A percentile compares a stretch with the other conserved stretches of the same genome.
phyloP scores from a whole-genome alignment of 352 stramenopile species.

The Lagenidium giganteum region DNA sequence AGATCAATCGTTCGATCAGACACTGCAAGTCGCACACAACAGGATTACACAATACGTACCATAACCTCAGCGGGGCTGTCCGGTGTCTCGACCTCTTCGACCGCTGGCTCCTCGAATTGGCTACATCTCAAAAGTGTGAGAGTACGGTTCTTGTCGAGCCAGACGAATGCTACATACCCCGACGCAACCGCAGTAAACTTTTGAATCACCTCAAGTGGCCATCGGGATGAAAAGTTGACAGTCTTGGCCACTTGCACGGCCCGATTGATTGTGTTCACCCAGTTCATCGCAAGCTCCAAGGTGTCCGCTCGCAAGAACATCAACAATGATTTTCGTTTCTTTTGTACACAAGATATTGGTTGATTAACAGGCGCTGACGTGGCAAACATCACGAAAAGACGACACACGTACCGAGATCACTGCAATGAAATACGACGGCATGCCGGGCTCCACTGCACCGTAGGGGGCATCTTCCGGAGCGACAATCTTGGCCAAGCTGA shows the following conservation, averaged over 20 bases:
- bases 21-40: not conserved
- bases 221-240: conserved; percentile 55
- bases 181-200: conserved; percentile 67
- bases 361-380: too few relatives aligned
- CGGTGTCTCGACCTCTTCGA: conserved; percentile 4
- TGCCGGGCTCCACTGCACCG: conserved; percentile 54
- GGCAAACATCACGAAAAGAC: conserved; percentile 3
- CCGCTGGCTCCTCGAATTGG: conserved; percentile 15
- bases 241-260: conserved; percentile 66
- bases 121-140: conserved; percentile 2
- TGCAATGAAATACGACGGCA: conserved; percentile 55
- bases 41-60: conserved; percentile 2
- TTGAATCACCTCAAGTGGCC: conserved; percentile 68
- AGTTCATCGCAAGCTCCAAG: conserved; percentile 56
- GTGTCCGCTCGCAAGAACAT: conserved; percentile 78
- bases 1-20: too few relatives aligned
- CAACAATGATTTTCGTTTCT: conserved; percentile 77
- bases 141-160: too few relatives aligned
- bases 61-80: not conserved
- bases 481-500: conserved; percentile 74
- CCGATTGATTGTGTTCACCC: conserved; percentile 79
- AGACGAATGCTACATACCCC: conserved; percentile 21
- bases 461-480: conserved; percentile 69
- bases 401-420: conserved; percentile 51
- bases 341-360: not conserved